Base-by-base conservation (phyloP, 768 basidiomycete species). In the Podaxis mareebaensis region DNA sequence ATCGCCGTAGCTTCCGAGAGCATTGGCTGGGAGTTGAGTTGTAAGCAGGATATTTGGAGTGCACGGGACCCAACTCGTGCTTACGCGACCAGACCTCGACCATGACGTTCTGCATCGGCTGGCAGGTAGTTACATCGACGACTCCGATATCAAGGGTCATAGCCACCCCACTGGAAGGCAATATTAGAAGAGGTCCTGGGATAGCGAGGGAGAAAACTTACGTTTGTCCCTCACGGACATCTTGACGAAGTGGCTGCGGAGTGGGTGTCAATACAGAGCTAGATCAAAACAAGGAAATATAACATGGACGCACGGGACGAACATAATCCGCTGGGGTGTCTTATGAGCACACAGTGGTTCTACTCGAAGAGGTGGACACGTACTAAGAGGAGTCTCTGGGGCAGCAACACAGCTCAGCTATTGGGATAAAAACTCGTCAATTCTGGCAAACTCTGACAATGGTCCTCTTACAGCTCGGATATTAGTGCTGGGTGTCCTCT, bases 101-200 rank as follows among this genome's bases (percentile, higher is more conserved):
- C 61, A 78, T 72, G 22, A 72, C 73, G 62, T 75, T 71, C 5
- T 57, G 52, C 53, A 77, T 64, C 2, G 78, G 77, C 59, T 76
- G 58, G 68, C 78, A 79, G 28, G 74, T 78, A 10, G 70, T 70
- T 46, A 73, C 72, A 60, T 78, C 76, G 36, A 78, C 71, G 51
- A 78, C 67, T 7, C 76, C 76, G 52, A 78, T 65, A 65, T 79
- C 77, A 39, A 79, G 70, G 17, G 70, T 70, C 53, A 79, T 63
- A 12, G 67, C 51, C n/a, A 78, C 64, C 30, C 78, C 77, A 24
- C 73, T 77, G 49, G n/a, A 48, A 58, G 11, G 10, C 33, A 3
- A 4, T 7, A 15, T 39, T 12, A 55, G 36, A 38, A 11, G 8
- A 4, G 6, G 15, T 12, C 3, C 15, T 7, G 28, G 17, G 4